Percentiles rank a stretch among this genome's conserved stretches.
Conservation (phyloP, 1,139 yeast genomes). For the Kazachstania sp. region DNA sequence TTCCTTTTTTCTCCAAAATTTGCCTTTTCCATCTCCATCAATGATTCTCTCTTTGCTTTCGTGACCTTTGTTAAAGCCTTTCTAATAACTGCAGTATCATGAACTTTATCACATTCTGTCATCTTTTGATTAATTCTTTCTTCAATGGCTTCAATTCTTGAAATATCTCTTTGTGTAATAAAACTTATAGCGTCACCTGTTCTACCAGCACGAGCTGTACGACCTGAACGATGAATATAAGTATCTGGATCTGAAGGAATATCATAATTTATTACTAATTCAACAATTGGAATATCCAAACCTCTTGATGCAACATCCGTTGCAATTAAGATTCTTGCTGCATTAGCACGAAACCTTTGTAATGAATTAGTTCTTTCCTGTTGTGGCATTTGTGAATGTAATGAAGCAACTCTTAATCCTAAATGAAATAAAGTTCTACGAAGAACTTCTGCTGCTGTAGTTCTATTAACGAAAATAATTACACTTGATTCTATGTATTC, state of each 20-base stretch:
- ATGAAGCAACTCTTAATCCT: slow-evolving; percentile 74
- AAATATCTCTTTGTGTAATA: slow-evolving; percentile 78
- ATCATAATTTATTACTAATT: slow-evolving; percentile 81
- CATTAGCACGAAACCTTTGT: slow-evolving; percentile 89
- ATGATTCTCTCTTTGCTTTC: slow-evolving; percentile 79
- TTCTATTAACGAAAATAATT: slow-evolving; percentile 84
- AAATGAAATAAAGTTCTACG: slow-evolving; percentile 65
- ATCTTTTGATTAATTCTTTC: slow-evolving; percentile 71
- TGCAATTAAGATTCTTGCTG: slow-evolving; percentile 84
- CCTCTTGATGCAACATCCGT: slow-evolving; percentile 98
- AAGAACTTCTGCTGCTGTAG: slow-evolving; percentile 79
- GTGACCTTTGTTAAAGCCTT: slow-evolving; percentile 61
- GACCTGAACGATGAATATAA: slow-evolving; percentile 96
- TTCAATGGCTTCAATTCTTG: slow-evolving; percentile 76
- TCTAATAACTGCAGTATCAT: slow-evolving; percentile 69
- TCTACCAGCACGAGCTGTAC: slow-evolving; percentile 99
- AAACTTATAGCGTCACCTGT: slow-evolving; percentile 61
- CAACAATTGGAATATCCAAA: slow-evolving; percentile 88
- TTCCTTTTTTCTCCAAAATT: slow-evolving; percentile 70
- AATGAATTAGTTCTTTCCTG: slow-evolving; percentile 80
- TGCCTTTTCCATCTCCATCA: slow-evolving; percentile 89
- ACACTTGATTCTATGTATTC: slow-evolving; percentile 59
- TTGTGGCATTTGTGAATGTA: slow-evolving; percentile 95
- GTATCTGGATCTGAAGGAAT: slow-evolving; percentile 96
- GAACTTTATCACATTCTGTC: slow-evolving; percentile 59